Conservation (phyloP, 805 yeast species). For the Wickerhamomyces silvicola region DNA sequence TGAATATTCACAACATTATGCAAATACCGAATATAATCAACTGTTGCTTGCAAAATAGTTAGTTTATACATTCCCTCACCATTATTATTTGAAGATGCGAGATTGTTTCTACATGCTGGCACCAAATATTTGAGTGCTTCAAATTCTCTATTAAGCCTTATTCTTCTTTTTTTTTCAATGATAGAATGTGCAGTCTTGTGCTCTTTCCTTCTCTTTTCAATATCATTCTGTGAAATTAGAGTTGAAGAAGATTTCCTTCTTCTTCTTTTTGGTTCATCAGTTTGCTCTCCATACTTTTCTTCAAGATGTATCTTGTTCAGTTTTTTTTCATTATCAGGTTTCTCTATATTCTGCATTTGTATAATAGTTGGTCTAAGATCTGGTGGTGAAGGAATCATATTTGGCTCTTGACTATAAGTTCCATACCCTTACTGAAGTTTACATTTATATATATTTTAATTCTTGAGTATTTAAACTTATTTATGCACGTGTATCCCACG, state of each 20-base stretch:
- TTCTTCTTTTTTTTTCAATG: slow-evolving; percentile 72
- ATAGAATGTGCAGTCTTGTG: slow-evolving; percentile 62
- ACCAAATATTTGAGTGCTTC: slow-evolving; percentile 71
- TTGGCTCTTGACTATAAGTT: neutral
- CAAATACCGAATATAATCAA: slow-evolving; percentile 68
- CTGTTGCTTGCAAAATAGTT: slow-evolving; percentile 76
- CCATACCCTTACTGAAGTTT: neutral
- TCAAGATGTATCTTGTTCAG: slow-evolving; percentile 5
- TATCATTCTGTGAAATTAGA: slow-evolving; percentile 20
- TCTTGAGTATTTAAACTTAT: neutral
- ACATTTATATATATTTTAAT: neutral
- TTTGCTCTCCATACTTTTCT: slow-evolving; percentile 6
- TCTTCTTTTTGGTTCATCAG: slow-evolving; percentile 15
- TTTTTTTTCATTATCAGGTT: neutral
- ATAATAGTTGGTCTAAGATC: slow-evolving; percentile 40
- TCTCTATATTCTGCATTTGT: slow-evolving; percentile 28
- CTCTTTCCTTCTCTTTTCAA: slow-evolving; percentile 39
- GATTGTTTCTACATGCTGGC: slow-evolving; percentile 62
- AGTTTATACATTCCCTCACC: slow-evolving; percentile 71
- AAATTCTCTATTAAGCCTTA: slow-evolving; percentile 76
- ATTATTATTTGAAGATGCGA: slow-evolving; percentile 16
- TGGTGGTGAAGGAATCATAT: slow-evolving; percentile 38
- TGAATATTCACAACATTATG: slow-evolving; percentile 52
- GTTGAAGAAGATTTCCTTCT: slow-evolving; percentile 21
- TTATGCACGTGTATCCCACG: slow-evolving; percentile 3